A percentile compares a stretch with the other conserved stretches of the same genome.
phyloP scores from a whole-genome alignment of 805 yeast species.

The Candida xiaguanensis region DNA sequence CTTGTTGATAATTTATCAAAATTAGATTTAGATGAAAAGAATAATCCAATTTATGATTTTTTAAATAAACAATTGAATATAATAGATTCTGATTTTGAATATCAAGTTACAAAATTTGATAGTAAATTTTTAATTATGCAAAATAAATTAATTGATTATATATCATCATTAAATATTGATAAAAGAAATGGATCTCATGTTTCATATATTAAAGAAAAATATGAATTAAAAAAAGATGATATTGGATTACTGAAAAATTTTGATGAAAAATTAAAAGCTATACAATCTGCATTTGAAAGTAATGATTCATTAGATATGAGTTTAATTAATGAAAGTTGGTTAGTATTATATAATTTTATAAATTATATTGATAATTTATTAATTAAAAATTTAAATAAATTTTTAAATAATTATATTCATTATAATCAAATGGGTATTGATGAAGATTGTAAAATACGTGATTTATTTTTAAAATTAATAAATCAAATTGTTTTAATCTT shows the following conservation, averaged over 20 bases:
- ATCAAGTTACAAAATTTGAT: conserved; percentile 34
- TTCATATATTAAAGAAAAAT: conserved; percentile 36
- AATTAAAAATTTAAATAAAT: conserved; percentile 25
- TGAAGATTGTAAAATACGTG: conserved; percentile 24
- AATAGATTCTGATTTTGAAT: conserved; percentile 29
- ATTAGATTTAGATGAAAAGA: conserved; percentile 12
- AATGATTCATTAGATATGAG: conserved; percentile 40
- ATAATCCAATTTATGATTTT: conserved; percentile 34
- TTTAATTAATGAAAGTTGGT: conserved; percentile 42
- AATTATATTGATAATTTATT: conserved; percentile 30
- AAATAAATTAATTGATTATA: conserved; percentile 32
- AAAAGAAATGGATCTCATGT: conserved; percentile 35
- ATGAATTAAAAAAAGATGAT: conserved; percentile 31
- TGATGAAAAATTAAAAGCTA: conserved; percentile 24
- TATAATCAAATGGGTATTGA: conserved; percentile 29
- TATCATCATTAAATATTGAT: conserved; percentile 26
- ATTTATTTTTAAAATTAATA: conserved; percentile 22
- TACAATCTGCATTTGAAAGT: conserved; percentile 31
- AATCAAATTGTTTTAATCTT: conserved; percentile 24
- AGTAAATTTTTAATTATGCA: conserved; percentile 36
- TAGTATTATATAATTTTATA: conserved; percentile 34
- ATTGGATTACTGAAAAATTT: conserved; percentile 22
- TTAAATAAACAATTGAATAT: conserved; percentile 28
- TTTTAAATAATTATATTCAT: conserved; percentile 35
- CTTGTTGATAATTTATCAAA: conserved; percentile 39